Base-by-base conservation (phyloP, 176 grass and related monocot species). In the Musa acuminata region DNA sequence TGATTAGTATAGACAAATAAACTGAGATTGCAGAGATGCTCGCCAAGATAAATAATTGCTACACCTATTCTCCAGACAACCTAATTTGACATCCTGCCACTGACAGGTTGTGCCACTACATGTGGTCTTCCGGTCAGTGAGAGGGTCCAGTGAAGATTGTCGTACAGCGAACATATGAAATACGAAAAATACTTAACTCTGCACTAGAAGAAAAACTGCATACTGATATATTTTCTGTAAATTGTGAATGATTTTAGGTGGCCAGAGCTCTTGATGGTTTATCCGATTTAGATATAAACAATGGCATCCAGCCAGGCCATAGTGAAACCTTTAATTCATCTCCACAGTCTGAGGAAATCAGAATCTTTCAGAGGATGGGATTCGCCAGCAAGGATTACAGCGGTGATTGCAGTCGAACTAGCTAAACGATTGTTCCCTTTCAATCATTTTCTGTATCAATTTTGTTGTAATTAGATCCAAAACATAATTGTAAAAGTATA, bases 181-280 rank as follows among this genome's bases (percentile, higher is more conserved):
- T 14, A 13, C 11, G 62, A 72, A 9, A 63, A 82, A 65, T 6
- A 5, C 35, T 43, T 43, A 43, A 5, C 35, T 43, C 35, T 43
- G 35, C 35, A 43, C 4, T 6, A 43, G 35, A 43, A 43, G 35
- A 43, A 43, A 43, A 52, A 13, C n/a, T 53, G 12, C 10, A 52
- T 20, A 20, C 51, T 74, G 2, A 79, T 80, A n/a, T n/a, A 69
- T 51, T 21, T 86, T n/a, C 14, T 62, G 57, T 62, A 19, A 62
- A 19, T n/a, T 25, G 23, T 9, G 22, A 73, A 23, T 57, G 1
- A 22, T 16, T 55, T 55, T 20, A 99, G 96, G 91, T 99, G 77
- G 88, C 89, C 23, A 95, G 96, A 89, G 86, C 91, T 82, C 85
- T 99, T 68, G 88, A 95, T 95, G 89, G 91, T 82, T 89, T 95